Evolutionary conservation across 2,329 filamentous ascomycete genomes (phyloP), one percentile per base, ranked within the genome.

Genomic region (Pseudogymnoascus sp.): DNA sequence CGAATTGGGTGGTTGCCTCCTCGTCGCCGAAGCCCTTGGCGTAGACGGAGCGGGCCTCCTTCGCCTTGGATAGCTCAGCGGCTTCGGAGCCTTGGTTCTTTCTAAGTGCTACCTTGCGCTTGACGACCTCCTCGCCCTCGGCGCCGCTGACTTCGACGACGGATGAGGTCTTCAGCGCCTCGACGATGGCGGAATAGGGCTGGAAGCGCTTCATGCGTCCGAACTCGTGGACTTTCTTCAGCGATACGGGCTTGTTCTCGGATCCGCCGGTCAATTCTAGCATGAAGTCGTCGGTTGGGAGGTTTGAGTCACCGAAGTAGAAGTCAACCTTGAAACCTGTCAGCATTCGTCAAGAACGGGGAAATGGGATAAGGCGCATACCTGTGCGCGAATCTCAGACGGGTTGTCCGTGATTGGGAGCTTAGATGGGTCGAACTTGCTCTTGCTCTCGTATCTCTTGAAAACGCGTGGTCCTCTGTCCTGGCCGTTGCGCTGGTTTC

Each of bases 181-280:
- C 86, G 65, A 97, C 87, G 45, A 99, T 84, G 63, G 89, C 88
- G 62, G 84, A 86, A 79, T 92, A 93, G 43, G 91, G 91, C 78
- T 95, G 87, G 84, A 97, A 99, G 71, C 88, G 89, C 68, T 87
- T 88, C 96, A 99, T 99, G 75, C 96, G 92, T 79, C 93, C 93
- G 83, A 99, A 99, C 60, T 80, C 87, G 81, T 88, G 86, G 68
- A 99, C 86, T 65, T 87, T 83, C 71, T 87, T 87, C 68, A 99
- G 81, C 21, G 87, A 80, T 38, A 99, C 87, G 45, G 93, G 83
- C 75, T 89, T 88, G 81, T 97, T 96, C 71, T 88, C 83, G 67
- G 84, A 80, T 63, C 93, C 93, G 40, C 87, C 88, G 62, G 91
- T 89, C 71, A 87, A 81, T 66, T 86, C 81, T 80, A 92, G 90